Percentiles rank a stretch among this genome's conserved stretches.
These are phyloP conservation scores for Apium graveolens DNA, from an alignment of 129 eudicot genomes.

Conservation along the genomic window DNA sequence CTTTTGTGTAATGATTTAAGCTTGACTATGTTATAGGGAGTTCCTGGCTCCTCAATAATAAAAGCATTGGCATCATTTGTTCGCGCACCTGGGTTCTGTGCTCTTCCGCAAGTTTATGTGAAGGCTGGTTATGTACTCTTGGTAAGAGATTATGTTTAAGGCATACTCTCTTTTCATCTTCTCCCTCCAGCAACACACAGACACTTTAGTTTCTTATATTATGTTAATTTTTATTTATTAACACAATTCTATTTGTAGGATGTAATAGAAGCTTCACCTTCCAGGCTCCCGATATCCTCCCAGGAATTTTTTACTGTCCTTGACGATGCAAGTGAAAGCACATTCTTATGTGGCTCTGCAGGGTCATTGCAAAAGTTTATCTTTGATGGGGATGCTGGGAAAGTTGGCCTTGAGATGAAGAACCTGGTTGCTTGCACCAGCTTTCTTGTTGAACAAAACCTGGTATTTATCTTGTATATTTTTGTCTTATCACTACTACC, in stretches of 20 bases:
- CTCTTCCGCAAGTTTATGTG: constrained; percentile 61
- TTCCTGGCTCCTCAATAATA: constrained; percentile 61
- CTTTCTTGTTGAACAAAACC: constrained; percentile 77
- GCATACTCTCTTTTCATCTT: neutral
- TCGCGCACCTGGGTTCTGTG: constrained; percentile 40
- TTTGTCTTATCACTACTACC: neutral
- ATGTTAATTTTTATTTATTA: neutral
- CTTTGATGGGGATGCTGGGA: constrained; percentile 68
- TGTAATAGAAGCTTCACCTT: constrained; percentile 58
- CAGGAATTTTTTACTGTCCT: constrained; percentile 60
- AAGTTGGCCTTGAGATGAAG: constrained; percentile 57
- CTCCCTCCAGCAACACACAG: neutral
- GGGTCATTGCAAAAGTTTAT: constrained; percentile 68
- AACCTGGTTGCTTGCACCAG: constrained; percentile 80
- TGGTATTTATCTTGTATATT: constrained; percentile 39
- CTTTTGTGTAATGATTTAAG: neutral
- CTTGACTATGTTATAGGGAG: constrained; percentile 37
- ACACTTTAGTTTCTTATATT: neutral
- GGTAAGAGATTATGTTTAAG: constrained; percentile 31
- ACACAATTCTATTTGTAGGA: constrained; percentile 41
- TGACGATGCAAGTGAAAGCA: constrained; percentile 79
- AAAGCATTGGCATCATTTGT: constrained; percentile 47
- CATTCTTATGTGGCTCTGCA: constrained; percentile 79
- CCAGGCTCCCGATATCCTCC: constrained; percentile 55
- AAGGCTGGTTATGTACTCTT: constrained; percentile 66